Conservation (phyloP, 495 filamentous ascomycete species). For the Aspergillus leporis region DNA sequence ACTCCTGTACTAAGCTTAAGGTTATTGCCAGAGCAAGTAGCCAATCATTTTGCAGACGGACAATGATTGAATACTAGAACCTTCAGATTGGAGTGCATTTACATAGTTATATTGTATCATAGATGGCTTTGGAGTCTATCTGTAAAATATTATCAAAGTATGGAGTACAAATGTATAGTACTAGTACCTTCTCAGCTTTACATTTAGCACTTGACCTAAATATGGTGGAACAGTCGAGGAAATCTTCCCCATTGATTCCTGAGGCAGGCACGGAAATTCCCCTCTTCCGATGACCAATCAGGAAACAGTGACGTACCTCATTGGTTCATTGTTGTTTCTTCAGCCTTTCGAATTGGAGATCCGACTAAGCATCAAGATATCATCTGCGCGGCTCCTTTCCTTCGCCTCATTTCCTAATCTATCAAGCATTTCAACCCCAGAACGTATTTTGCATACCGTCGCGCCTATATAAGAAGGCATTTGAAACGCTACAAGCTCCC, state of each 20-base stretch:
- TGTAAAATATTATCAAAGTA: too few relatives aligned
- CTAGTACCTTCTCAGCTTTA: too few relatives aligned
- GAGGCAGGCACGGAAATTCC: slow-evolving; percentile 32
- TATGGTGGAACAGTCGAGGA: too few relatives aligned
- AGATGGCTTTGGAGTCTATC: too few relatives aligned
- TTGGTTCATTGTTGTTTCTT: slow-evolving; percentile 20
- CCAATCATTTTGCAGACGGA: too few relatives aligned
- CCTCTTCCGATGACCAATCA: slow-evolving; percentile 45
- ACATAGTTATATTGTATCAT: too few relatives aligned
- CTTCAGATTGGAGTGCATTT: not conserved
- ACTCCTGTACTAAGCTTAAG: too few relatives aligned
- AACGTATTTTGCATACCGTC: not conserved
- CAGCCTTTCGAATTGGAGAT: slow-evolving; percentile 14
- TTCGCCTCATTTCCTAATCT: not conserved
- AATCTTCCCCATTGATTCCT: slow-evolving; percentile 10
- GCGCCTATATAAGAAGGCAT: not conserved
- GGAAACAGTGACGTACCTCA: slow-evolving; percentile 46
- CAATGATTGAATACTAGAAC: not conserved
- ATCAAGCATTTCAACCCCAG: not conserved
- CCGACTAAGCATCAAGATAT: slow-evolving; percentile 9
- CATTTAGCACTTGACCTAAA: too few relatives aligned
- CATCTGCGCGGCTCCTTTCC: slow-evolving; percentile 2
- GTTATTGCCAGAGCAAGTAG: too few relatives aligned
- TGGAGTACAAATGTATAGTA: too few relatives aligned
- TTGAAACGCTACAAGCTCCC: not conserved